These are phyloP conservation scores for Fusarium citri DNA, from an alignment of 2,329 filamentous ascomycete genomes.

Conservation along the genomic window DNA sequence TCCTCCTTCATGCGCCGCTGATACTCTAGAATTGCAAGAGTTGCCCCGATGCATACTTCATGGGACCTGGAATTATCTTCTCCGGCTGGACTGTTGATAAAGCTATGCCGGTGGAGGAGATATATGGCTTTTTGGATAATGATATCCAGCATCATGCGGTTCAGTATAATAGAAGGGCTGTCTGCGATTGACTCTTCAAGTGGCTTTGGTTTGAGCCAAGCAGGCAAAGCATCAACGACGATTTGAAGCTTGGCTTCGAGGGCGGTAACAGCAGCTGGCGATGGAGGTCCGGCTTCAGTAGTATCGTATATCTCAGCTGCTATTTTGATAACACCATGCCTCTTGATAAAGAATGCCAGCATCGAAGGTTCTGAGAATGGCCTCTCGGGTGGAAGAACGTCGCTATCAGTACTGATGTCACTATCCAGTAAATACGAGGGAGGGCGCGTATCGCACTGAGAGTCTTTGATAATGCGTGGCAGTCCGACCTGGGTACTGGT, in stretches of 20 bases:
- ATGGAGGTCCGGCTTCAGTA: conserved; percentile 8
- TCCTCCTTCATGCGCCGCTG: conserved; percentile 34
- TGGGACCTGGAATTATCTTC: neutral
- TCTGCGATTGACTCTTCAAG: conserved; percentile 14
- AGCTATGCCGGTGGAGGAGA: conserved; percentile 13
- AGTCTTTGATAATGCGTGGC: conserved; percentile 37
- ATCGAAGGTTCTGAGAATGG: conserved; percentile 8
- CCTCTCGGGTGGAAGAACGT: neutral
- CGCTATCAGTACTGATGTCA: neutral
- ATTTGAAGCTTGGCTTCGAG: conserved; percentile 2
- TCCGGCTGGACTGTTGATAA: neutral
- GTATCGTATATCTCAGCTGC: conserved; percentile 18
- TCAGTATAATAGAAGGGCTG: conserved; percentile 4
- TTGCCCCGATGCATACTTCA: conserved; percentile 22
- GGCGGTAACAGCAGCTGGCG: neutral
- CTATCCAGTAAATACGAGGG: conserved; percentile 15
- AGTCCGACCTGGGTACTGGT: conserved; percentile 35
- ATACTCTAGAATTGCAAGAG: conserved; percentile 28
- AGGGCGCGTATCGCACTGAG: conserved; percentile 26
- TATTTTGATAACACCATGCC: conserved; percentile 6
- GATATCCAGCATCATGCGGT: conserved; percentile 24
- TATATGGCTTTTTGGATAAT: conserved; percentile 13
- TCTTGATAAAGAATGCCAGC: conserved; percentile 10
- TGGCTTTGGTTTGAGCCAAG: conserved; percentile 14
- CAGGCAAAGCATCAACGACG: neutral